Conservation (phyloP, 768 basidiomycete genomes). For the Hypsizygus marmoreus region DNA sequence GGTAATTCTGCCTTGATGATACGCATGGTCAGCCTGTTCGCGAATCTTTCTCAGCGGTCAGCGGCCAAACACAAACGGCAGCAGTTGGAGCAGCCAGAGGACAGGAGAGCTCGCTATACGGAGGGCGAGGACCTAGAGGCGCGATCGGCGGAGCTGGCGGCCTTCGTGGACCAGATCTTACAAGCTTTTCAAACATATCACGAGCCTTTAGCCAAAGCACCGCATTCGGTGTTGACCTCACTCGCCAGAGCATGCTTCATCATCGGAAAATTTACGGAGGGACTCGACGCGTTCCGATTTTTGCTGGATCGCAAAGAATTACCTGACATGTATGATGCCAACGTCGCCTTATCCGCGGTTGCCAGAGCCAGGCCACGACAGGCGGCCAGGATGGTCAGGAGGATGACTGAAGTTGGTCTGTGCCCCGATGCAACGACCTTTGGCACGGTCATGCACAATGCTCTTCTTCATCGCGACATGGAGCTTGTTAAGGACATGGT, state of each 20-base stretch:
- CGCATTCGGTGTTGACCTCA: conserved; percentile 56
- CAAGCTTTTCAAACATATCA: conserved; percentile 42
- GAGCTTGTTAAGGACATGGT: conserved; percentile 47
- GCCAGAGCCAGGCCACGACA: conserved; percentile 47
- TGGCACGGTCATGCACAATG: conserved; percentile 64
- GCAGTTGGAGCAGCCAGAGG: background rate
- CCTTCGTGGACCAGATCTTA: conserved; percentile 50
- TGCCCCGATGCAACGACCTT: conserved; percentile 55
- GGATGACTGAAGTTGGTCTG: conserved; percentile 51
- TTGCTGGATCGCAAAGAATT: conserved; percentile 50
- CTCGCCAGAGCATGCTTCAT: conserved; percentile 66
- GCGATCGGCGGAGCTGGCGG: conserved; percentile 24
- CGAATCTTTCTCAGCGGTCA: conserved; percentile 24
- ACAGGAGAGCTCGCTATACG: background rate
- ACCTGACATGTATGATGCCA: conserved; percentile 66
- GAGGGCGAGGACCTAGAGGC: conserved; percentile 13
- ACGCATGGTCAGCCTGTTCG: conserved; percentile 53
- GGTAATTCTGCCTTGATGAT: conserved; percentile 47
- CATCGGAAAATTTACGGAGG: conserved; percentile 47
- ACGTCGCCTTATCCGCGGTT: conserved; percentile 59
- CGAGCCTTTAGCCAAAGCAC: conserved; percentile 46
- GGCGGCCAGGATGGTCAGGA: conserved; percentile 49
- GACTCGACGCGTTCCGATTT: conserved; percentile 47
- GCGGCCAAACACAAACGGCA: conserved; percentile 15
- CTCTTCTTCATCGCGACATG: conserved; percentile 45